Evolutionary conservation across 805 yeast species (phyloP).

Genomic region (Candida patagonica): DNA sequence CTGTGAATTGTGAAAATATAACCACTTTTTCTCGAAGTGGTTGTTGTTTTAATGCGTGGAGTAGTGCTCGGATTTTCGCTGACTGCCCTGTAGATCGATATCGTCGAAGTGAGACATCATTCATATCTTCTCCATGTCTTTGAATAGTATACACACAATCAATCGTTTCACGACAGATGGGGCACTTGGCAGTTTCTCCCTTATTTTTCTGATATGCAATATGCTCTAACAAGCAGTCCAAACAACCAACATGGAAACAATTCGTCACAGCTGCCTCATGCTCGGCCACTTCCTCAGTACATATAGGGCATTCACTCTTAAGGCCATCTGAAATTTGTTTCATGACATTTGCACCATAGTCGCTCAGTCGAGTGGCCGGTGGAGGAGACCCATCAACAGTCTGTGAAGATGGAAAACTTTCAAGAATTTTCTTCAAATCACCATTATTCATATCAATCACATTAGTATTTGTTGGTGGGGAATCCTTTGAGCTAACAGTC

Average conservation of each 20-base stretch:
- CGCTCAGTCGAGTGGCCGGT: constrained; percentile 10
- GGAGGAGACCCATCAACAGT: constrained; percentile 3
- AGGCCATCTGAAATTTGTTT: constrained; percentile 25
- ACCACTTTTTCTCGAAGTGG: constrained; percentile 56
- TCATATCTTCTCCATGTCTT: constrained; percentile 19
- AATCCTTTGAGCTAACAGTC: constrained; percentile 11
- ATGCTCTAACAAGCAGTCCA: constrained; percentile 63
- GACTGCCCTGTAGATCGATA: constrained; percentile 39
- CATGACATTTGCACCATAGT: constrained; percentile 22
- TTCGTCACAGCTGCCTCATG: constrained; percentile 52
- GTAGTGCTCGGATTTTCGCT: constrained; percentile 62
- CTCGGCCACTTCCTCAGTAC: constrained; percentile 54
- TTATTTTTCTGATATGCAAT: constrained; percentile 53
- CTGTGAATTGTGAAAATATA: constrained; percentile 85
- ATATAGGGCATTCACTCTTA: constrained; percentile 72
- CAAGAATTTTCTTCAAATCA: constrained; percentile 16
- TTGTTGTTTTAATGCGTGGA: constrained; percentile 42
- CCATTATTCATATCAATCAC: constrained; percentile 20
- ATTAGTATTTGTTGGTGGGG: background rate
- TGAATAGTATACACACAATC: constrained; percentile 39
- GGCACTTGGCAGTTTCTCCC: constrained; percentile 49
- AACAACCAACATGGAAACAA: constrained; percentile 78
- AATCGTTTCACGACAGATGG: constrained; percentile 59
- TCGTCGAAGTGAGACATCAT: constrained; percentile 18
- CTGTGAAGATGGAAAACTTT: constrained; percentile 11